These are phyloP conservation scores for Oemleria cerasiformis DNA, from an alignment of 306 rosid genomes.

Conservation along the genomic window DNA sequence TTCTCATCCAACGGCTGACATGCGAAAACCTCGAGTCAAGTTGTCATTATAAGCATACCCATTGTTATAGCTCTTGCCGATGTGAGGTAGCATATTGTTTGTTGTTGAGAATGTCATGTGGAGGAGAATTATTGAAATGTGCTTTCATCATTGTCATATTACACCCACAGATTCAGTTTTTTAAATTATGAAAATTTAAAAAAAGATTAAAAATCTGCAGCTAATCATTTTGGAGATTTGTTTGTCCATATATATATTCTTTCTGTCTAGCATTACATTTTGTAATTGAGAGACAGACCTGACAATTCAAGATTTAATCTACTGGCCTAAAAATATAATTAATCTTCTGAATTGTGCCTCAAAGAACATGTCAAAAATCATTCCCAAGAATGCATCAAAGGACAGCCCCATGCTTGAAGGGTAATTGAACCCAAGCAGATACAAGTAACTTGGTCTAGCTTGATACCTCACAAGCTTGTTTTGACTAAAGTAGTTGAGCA, in stretches of 20 bases:
- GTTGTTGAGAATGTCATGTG: not conserved
- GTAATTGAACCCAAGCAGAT: conserved; percentile 1
- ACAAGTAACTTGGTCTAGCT: not conserved
- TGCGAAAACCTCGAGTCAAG: not conserved
- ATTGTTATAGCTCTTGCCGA: not conserved
- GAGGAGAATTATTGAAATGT: not conserved
- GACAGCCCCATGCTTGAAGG: not conserved
- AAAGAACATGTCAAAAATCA: conserved; percentile 14
- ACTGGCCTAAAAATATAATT: not conserved
- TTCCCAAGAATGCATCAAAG: conserved; percentile 33
- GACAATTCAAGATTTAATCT: not conserved
- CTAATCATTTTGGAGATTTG: not conserved
- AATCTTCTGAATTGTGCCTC: conserved; percentile 11
- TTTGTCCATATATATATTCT: not conserved
- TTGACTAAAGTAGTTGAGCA: conserved; percentile 32
- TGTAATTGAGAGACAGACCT: not conserved
- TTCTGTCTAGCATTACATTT: not conserved
- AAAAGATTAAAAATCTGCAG: not conserved
- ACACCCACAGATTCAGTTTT: not conserved
- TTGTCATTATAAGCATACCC: not conserved
- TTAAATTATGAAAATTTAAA: not conserved
- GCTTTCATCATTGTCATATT: not conserved
- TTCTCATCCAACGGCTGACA: not conserved
- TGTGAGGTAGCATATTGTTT: not conserved
- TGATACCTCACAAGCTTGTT: not conserved